Base-by-base conservation (phyloP, 495 filamentous ascomycete genomes). In the Tuber umbilicatum region DNA sequence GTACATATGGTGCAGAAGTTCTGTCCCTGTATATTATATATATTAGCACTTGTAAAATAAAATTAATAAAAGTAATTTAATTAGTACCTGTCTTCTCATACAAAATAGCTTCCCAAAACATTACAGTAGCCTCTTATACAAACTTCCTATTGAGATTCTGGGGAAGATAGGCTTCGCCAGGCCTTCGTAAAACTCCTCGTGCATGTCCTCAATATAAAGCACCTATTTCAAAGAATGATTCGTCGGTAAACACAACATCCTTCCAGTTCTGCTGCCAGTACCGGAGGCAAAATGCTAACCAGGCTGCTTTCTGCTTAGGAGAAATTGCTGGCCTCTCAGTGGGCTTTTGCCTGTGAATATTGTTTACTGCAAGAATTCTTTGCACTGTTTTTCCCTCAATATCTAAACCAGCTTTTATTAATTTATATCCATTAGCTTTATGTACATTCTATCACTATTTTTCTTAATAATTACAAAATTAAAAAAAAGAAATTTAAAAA, bases 1-100 rank as follows among this genome's bases (percentile, higher is more conserved):
- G 10, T 69, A 74, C 0, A 76, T 5, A 27, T 77, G 50, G 14
- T 71, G 64, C 0, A 43, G 69, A 0, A 75, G 73, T 0, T 72
- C 4, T 0, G 2, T 0, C 12, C 68, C 68, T 74, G 12, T 2
- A 17, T 4, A 50, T 50, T 6, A 1, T 45, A 3, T 1, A 45
- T 1, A 45, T 45, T 21, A 45, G 43, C 21, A 45, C 14, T 6
- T 50, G 45, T 50, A 50, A 1, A 23, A 3, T 23, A 6, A 1
- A 0, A 21, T 23, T 12, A 50, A 50, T 23, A 23, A 23, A 50
- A 23, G 16, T 41, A 43, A 43, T 17, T 17, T 17, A 43, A 7
- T 39, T 39, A 43, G 0, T 50, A 50, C 45, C 45, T 50, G 6
- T 2, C 5, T 23, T 50, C 23, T 21, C 21, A 23, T 50, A 50